Conservation (phyloP, 1,284 basidiomycete species). For the Heterobasidion annosum region DNA sequence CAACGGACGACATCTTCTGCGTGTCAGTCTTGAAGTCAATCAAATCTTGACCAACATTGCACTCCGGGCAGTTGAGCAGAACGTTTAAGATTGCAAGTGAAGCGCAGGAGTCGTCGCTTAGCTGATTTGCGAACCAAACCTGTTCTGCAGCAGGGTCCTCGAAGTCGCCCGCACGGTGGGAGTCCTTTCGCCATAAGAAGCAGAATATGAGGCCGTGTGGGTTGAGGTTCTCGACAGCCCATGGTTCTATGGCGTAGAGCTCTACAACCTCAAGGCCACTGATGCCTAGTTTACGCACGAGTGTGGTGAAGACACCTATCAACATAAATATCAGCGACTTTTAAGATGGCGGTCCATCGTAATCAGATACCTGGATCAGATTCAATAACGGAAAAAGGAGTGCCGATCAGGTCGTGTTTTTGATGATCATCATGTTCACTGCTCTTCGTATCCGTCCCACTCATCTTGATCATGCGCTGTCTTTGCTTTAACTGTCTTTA, state of each 20-base stretch:
- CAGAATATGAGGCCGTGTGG: conserved; percentile 50
- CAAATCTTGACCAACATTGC: conserved; percentile 39
- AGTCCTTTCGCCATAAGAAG: conserved; percentile 43
- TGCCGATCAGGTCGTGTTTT: conserved; percentile 37
- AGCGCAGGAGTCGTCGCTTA: conserved; percentile 57
- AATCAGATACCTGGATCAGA: conserved; percentile 43
- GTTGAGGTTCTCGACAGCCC: conserved; percentile 46
- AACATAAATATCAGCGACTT: neutral
- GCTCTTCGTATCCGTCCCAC: neutral
- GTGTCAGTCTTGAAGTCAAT: conserved; percentile 39
- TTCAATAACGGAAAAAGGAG: conserved; percentile 51
- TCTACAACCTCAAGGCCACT: conserved; percentile 43
- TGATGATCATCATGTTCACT: neutral
- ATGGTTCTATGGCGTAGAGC: conserved; percentile 52
- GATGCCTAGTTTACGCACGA: conserved; percentile 44
- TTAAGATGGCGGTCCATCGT: neutral
- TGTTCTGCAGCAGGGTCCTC: conserved; percentile 42
- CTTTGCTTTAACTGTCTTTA: neutral
- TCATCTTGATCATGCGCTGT: neutral
- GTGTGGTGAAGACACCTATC: conserved; percentile 47
- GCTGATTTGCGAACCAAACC: conserved; percentile 60
- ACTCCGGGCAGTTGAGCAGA: conserved; percentile 40
- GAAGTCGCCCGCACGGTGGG: conserved; percentile 34
- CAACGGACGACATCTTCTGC: conserved; percentile 44
- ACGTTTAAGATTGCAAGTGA: conserved; percentile 54